Evolutionary conservation across 176 grass and related monocot genomes (phyloP).

Genomic region (Poa pratensis): DNA sequence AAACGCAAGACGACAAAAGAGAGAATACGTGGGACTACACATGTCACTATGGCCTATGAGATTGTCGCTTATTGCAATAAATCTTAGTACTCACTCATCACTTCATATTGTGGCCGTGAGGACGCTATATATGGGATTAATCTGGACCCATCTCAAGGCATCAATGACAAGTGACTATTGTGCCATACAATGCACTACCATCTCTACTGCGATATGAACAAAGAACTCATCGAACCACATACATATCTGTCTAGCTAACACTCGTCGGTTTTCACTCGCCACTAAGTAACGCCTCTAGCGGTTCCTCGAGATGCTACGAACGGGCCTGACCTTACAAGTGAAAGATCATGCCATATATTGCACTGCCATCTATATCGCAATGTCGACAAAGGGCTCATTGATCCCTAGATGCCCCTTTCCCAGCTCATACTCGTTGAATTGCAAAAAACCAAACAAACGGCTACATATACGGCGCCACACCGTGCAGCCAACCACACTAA

Average conservation of each 20-base stretch:
- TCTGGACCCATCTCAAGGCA: not conserved
- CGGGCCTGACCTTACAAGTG: not conserved
- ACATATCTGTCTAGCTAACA: not conserved
- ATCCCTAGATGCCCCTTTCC: not conserved
- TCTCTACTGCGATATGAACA: not conserved
- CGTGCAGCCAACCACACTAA: not conserved
- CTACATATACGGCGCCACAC: not conserved
- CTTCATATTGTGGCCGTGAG: not conserved
- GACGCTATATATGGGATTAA: not conserved
- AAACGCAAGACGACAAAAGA: not conserved
- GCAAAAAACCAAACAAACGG: not conserved
- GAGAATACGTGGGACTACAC: not conserved
- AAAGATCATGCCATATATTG: not conserved
- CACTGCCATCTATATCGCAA: not conserved
- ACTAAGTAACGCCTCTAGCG: not conserved
- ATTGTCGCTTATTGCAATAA: not conserved
- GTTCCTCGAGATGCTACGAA: not conserved
- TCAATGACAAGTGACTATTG: not conserved
- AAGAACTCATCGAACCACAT: not conserved
- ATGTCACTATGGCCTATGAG: not conserved
- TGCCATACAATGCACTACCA: not conserved
- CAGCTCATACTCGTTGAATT: not conserved
- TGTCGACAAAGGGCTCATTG: not conserved
- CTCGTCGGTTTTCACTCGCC: no score
- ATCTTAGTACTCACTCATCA: not conserved